phyloP scores from a whole-genome alignment of 2,329 filamentous ascomycete species.

The Diaporthe caulivora region DNA sequence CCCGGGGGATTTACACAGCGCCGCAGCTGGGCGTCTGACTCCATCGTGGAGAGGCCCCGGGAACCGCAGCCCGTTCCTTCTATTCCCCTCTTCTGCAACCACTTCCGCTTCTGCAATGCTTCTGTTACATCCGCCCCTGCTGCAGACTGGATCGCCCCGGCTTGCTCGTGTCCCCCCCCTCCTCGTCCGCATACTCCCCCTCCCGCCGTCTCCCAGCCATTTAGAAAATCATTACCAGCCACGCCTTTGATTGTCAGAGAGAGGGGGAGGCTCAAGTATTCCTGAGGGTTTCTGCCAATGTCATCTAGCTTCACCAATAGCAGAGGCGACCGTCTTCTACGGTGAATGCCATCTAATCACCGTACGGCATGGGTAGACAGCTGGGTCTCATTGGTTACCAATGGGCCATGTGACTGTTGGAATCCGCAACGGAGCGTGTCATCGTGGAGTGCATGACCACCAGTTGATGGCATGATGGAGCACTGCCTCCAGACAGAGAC shows the following conservation, averaged over 20 bases:
- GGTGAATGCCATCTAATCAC: slow-evolving; percentile 25
- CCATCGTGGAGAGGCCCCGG: slow-evolving; percentile 24
- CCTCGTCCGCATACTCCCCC: background rate
- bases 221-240: slow-evolving; percentile 17
- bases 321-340: background rate
- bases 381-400: background rate
- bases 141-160: slow-evolving; percentile 2
- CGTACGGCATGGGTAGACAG: slow-evolving; percentile 17
- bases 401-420: slow-evolving; percentile 17
- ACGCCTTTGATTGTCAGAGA: slow-evolving; percentile 6
- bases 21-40: slow-evolving; percentile 8
- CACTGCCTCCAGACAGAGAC: slow-evolving; percentile 31
- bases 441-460: slow-evolving; percentile 33
- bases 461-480: slow-evolving; percentile 24
- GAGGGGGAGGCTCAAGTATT: background rate
- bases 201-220: slow-evolving; percentile 18
- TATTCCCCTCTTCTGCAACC: slow-evolving; percentile 27
- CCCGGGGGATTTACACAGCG: slow-evolving; percentile 29
- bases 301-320: background rate
- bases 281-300: background rate
- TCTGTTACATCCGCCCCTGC: slow-evolving; percentile 29
- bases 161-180: background rate
- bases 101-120: slow-evolving; percentile 28
- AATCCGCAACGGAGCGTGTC: slow-evolving; percentile 17
- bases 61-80: slow-evolving; percentile 13